Conservation (phyloP, 192 early-diverging fungal genomes). For the Entomortierella parvispora region DNA sequence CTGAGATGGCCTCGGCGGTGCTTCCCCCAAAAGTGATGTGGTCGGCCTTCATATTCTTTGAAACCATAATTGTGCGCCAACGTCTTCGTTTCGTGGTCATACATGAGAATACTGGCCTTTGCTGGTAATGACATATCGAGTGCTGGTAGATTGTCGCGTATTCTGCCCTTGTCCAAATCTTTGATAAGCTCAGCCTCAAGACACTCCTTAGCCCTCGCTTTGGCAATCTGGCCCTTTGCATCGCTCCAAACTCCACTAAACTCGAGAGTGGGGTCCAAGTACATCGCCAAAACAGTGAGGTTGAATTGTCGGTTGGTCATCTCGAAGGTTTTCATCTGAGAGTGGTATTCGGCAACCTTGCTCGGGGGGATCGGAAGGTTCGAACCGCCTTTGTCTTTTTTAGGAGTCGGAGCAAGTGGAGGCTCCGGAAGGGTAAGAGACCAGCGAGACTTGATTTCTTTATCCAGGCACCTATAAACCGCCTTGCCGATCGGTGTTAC, state of each 20-base stretch:
- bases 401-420: not conserved
- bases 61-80: not conserved
- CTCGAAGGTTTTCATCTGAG: conserved; percentile 2
- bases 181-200: not conserved
- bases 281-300: conserved; percentile 7
- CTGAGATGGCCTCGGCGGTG: not conserved
- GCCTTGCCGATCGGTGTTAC: conserved; percentile 4
- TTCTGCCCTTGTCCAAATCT: not conserved
- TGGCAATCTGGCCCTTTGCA: not conserved
- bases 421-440: not conserved
- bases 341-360: not conserved
- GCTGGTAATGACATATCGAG: not conserved
- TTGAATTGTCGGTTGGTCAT: conserved; percentile 2
- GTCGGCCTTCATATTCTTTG: not conserved
- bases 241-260: not conserved
- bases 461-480: not conserved
- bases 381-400: not conserved
- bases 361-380: not conserved
- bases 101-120: not conserved
- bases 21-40: conserved; percentile 14
- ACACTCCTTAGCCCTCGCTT: not conserved
- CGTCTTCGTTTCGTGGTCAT: not conserved
- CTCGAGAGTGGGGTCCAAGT: not conserved
- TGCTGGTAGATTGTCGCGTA: not conserved
- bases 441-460: conserved; percentile 10